phyloP scores from a whole-genome alignment of 140 eudicot genomes.

The Oenanthe javanica region DNA sequence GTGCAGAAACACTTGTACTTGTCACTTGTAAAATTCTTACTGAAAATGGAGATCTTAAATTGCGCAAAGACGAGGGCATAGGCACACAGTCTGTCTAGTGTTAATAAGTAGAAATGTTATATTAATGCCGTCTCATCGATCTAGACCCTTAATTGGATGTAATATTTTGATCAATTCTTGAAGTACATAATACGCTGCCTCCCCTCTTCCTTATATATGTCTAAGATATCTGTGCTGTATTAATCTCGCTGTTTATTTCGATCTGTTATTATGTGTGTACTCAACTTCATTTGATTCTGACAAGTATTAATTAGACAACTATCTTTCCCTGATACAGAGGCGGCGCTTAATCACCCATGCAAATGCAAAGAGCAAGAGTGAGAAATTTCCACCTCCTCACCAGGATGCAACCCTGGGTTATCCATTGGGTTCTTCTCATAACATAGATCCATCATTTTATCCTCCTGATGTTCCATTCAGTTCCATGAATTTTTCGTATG shows the following conservation, averaged over 20 bases:
- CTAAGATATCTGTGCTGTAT: not conserved
- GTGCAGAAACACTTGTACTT: not conserved
- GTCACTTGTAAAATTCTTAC: not conserved
- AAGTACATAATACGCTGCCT: not conserved
- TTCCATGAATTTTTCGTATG: constrained; percentile 42
- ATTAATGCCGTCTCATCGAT: not conserved
- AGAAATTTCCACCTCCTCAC: constrained; percentile 80
- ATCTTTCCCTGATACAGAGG: constrained; percentile 32
- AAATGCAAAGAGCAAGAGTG: constrained; percentile 81
- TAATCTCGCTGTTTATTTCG: not conserved
- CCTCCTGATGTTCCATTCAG: constrained; percentile 67
- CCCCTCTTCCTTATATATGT: not conserved
- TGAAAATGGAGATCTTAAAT: not conserved
- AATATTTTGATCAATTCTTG: not conserved
- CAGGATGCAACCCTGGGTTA: constrained; percentile 67
- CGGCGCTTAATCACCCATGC: constrained; percentile 67
- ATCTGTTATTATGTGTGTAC: not conserved
- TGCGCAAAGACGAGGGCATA: not conserved
- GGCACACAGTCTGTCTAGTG: not conserved
- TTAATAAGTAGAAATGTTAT: not conserved
- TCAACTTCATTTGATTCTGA: not conserved
- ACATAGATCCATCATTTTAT: constrained; percentile 44
- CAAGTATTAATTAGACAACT: not conserved
- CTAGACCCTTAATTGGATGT: not conserved
- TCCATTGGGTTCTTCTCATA: constrained; percentile 53